A percentile compares a stretch with the other conserved stretches of the same genome.
Evolutionary conservation across 768 basidiomycete species (phyloP).

Genomic region (Suillus decipiens): DNA sequence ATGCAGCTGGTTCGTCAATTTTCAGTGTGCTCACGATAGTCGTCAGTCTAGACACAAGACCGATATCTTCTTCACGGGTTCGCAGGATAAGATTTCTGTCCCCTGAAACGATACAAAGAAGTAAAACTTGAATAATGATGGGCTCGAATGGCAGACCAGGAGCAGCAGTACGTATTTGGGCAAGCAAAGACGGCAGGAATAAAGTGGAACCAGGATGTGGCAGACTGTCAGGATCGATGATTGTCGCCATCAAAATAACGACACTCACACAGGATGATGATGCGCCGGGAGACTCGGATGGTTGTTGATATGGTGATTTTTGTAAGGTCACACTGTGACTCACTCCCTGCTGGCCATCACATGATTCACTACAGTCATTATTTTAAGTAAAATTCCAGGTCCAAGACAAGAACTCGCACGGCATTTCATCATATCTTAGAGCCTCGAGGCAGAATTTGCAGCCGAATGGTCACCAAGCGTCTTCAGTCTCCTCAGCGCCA

Average conservation of each 20-base stretch:
- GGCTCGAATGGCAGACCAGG: conserved; percentile 60
- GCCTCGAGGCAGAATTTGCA: conserved; percentile 31
- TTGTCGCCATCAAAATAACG: conserved; percentile 14
- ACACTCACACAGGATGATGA: background rate
- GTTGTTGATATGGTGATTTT: conserved; percentile 7
- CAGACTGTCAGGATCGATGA: conserved; percentile 31
- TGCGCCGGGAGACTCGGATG: background rate
- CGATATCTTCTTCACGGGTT: conserved; percentile 64
- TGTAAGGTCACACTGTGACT: background rate
- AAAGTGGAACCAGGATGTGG: conserved; percentile 42
- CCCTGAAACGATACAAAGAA: conserved; percentile 64
- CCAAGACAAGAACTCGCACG: background rate
- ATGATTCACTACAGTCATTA: too few relatives aligned
- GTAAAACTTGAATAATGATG: conserved; percentile 63
- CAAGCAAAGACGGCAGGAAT: conserved; percentile 53
- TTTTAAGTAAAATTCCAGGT: too few relatives aligned
- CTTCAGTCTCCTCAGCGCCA: conserved; percentile 15
- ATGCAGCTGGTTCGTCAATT: background rate
- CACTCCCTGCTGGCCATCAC: background rate
- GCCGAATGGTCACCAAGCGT: conserved; percentile 21
- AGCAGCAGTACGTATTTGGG: conserved; percentile 44
- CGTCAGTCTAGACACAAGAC: conserved; percentile 56
- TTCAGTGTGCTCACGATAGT: conserved; percentile 45
- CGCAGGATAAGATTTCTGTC: conserved; percentile 66
- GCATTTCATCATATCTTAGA: background rate